Percentiles rank a stretch among this genome's conserved stretches.
These are phyloP conservation scores for Paraphoma chrysanthemicola DNA, from an alignment of 2,329 filamentous ascomycete genomes.

Conservation along the genomic window DNA sequence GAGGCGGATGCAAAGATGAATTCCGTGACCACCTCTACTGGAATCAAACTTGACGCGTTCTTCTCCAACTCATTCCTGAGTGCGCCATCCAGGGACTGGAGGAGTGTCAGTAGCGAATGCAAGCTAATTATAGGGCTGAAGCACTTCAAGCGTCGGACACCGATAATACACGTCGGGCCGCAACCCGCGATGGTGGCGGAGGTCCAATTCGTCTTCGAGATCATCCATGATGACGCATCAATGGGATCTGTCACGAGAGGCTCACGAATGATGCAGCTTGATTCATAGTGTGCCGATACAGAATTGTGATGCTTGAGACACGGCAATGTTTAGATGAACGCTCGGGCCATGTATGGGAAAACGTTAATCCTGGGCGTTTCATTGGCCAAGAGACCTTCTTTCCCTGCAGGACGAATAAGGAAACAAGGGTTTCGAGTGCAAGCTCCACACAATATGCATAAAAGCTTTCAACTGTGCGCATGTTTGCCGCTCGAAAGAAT, in stretches of 20 bases:
- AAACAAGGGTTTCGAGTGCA: neutral
- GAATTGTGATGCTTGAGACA: constrained; percentile 4
- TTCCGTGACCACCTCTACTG: constrained; percentile 39
- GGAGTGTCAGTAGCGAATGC: constrained; percentile 19
- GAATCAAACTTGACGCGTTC: constrained; percentile 36
- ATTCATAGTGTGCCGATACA: constrained; percentile 6
- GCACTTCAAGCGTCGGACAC: constrained; percentile 36
- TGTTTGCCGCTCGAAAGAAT: neutral
- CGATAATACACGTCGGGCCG: constrained; percentile 43
- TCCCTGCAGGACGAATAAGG: neutral
- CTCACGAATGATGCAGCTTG: neutral
- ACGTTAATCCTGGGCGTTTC: neutral
- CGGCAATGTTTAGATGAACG: neutral
- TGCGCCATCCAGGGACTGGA: constrained; percentile 36
- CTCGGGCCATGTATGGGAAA: neutral
- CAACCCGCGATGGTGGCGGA: constrained; percentile 36
- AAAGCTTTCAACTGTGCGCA: too few species aligned
- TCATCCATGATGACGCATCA: constrained; percentile 29
- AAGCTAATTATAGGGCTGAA: constrained; percentile 5
- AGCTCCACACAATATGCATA: neutral
- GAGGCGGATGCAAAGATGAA: constrained; percentile 39
- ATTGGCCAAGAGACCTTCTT: neutral
- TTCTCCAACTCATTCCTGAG: constrained; percentile 39
- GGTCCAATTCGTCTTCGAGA: constrained; percentile 41
- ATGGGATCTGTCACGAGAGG: neutral